Evolutionary conservation across 2,329 filamentous ascomycete genomes (phyloP), one percentile per base, ranked within the genome.

Genomic region (Teratosphaeria viscida): DNA sequence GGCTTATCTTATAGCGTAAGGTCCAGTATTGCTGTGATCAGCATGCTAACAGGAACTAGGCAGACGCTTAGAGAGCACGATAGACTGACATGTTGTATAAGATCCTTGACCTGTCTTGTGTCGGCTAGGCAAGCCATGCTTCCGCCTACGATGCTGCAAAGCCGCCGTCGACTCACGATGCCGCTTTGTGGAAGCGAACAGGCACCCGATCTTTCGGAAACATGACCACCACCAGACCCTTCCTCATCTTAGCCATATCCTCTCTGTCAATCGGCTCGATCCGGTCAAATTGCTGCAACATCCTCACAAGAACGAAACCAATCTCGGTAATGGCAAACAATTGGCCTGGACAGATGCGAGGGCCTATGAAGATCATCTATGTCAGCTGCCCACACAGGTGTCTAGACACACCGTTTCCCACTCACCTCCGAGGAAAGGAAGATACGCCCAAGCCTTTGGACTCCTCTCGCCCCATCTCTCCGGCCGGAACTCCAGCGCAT

Each of bases 401-500:
- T 5, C 2, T 23, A 23, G 49, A 8, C 12, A 11, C 3, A 53
- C 49, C 6, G 26, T 3, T 14, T 4, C 4, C 11, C 16, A 39
- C 35, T 39, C 35, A 39, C 35, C 35, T 1, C 55, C 55, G 23
- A 11, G 26, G 55, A 57, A 58, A 19, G 47, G 43, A 11, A 58
- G 27, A 47, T n/a, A 55, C 32, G 62, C 57, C 67, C 65, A 67
- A 11, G 35, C 35, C 16, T 60, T 61, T 10, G 65, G 62, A 0
- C 63, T 52, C 37, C 39, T 63, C 27, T 61, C 32, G 55, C 63
- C 56, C 79, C 78, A 81, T 60, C 78, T 71, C 67, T 78, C 78
- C 0, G 78, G 80, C 59, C 68, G 72, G 71, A 77, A 83, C 49
- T 75, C 74, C 26, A 75, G 69, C 5, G 78, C 78, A 55, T 82